Percentiles rank a stretch among this genome's conserved stretches.
phyloP scores from a whole-genome alignment of 257 asterid species.

The Plantago major region DNA sequence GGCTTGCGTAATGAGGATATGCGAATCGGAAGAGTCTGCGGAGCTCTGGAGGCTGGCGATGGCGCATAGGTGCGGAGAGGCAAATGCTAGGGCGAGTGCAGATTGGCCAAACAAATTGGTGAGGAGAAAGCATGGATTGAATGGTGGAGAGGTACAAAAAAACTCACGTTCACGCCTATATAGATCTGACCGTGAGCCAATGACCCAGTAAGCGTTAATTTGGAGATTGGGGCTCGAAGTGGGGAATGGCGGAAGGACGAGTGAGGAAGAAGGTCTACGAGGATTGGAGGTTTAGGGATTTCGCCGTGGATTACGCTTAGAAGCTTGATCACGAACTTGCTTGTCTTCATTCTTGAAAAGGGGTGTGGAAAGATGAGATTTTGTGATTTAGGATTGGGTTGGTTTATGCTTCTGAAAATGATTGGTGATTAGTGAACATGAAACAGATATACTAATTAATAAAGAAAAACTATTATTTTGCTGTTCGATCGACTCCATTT shows the following conservation, averaged over 20 bases:
- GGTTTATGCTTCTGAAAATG: too few species aligned
- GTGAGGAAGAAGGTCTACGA: conserved; percentile 67
- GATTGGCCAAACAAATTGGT: conserved; percentile 49
- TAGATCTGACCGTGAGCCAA: conserved; percentile 78
- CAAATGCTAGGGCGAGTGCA: conserved; percentile 47
- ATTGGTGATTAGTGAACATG: too few species aligned
- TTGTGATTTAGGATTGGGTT: not conserved
- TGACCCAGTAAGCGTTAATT: conserved; percentile 67
- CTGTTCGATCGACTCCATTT: too few species aligned
- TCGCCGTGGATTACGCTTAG: conserved; percentile 60
- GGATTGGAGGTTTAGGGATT: conserved; percentile 55
- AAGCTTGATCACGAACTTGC: conserved; percentile 56
- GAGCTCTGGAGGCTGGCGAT: conserved; percentile 87
- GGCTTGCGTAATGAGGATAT: conserved; percentile 41
- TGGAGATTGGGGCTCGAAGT: conserved; percentile 84
- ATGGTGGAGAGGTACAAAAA: conserved; percentile 71
- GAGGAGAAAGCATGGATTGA: conserved; percentile 84
- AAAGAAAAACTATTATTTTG: too few species aligned
- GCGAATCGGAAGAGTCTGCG: conserved; percentile 50
- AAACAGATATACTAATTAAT: too few species aligned
- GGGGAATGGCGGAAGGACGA: conserved; percentile 46
- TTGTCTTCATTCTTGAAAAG: too few species aligned
- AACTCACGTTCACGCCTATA: conserved; percentile 79
- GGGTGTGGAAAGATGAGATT: too few species aligned
- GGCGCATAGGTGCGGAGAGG: conserved; percentile 94